These are phyloP conservation scores for Cantharellus anzutake DNA, from an alignment of 768 basidiomycete genomes.

Conservation along the genomic window DNA sequence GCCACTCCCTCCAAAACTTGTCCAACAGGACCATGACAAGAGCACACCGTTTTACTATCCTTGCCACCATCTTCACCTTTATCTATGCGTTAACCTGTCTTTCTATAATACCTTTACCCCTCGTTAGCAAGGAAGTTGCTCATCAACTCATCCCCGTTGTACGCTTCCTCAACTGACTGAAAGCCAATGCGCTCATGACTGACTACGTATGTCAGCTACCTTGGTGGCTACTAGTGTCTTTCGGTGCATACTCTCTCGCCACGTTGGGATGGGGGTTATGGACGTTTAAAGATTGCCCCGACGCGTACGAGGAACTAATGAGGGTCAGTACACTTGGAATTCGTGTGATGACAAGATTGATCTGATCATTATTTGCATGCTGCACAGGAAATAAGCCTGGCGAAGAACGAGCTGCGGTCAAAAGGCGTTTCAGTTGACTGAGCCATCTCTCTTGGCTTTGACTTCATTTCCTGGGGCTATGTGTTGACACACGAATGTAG, in stretches of 20 bases:
- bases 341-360: not conserved
- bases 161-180: not conserved
- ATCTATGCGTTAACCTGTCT: slow-evolving; percentile 6
- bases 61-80: not conserved
- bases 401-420: slow-evolving; percentile 8
- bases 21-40: slow-evolving; percentile 3
- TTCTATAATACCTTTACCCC: slow-evolving; percentile 6
- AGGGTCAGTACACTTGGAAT: not conserved
- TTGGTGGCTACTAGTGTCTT: slow-evolving; percentile 9
- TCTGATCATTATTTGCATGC: not conserved
- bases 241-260: slow-evolving; percentile 7
- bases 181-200: not conserved
- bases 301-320: slow-evolving; percentile 9
- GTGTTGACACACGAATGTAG: not conserved
- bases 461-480: not conserved
- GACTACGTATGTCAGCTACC: slow-evolving; percentile 1
- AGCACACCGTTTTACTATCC: slow-evolving; percentile 5
- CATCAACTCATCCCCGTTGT: slow-evolving; percentile 8
- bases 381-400: slow-evolving; percentile 8
- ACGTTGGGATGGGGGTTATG: slow-evolving; percentile 8
- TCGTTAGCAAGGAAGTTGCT: not conserved
- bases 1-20: too few relatives aligned
- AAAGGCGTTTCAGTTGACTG: slow-evolving; percentile 7
- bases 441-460: not conserved
- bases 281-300: slow-evolving; percentile 9